These are phyloP conservation scores for Fomes fomentarius DNA, from an alignment of 1,284 basidiomycete genomes.

Conservation along the genomic window DNA sequence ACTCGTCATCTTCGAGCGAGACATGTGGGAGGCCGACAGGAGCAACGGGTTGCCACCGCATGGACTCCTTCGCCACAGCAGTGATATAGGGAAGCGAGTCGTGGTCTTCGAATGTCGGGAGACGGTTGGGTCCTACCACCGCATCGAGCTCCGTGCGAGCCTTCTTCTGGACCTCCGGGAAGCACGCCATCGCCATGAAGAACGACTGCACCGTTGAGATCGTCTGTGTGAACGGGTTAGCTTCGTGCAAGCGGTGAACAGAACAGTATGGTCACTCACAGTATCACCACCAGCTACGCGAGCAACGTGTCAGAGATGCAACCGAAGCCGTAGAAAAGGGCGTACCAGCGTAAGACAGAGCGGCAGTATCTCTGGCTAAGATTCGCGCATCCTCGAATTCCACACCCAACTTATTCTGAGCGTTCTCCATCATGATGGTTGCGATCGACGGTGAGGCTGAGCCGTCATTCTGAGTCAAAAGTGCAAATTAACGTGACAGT, in stretches of 20 bases:
- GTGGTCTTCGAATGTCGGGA: slow-evolving; percentile 41
- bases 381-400: no score
- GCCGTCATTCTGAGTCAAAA: no score
- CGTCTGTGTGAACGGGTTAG: no score
- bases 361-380: no score
- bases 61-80: slow-evolving; percentile 43
- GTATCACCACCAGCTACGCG: slow-evolving; percentile 18
- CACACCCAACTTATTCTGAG: no score
- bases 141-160: slow-evolving; percentile 34
- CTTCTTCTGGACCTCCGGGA: slow-evolving; percentile 40
- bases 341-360: no score
- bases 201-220: slow-evolving; percentile 17
- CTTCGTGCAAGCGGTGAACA: no score
- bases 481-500: no score
- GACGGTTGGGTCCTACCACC: slow-evolving; percentile 29
- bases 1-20: not conserved
- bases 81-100: slow-evolving; percentile 42
- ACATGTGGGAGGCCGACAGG: slow-evolving; percentile 23
- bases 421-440: no score
- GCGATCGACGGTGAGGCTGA: no score
- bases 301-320: no score
- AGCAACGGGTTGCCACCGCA: slow-evolving; percentile 37
- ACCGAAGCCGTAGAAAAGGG: not conserved
- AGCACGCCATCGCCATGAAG: slow-evolving; percentile 38
- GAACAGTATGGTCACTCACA: no score